phyloP scores from a whole-genome alignment of 257 asterid genomes.

The Datura wrightii region DNA sequence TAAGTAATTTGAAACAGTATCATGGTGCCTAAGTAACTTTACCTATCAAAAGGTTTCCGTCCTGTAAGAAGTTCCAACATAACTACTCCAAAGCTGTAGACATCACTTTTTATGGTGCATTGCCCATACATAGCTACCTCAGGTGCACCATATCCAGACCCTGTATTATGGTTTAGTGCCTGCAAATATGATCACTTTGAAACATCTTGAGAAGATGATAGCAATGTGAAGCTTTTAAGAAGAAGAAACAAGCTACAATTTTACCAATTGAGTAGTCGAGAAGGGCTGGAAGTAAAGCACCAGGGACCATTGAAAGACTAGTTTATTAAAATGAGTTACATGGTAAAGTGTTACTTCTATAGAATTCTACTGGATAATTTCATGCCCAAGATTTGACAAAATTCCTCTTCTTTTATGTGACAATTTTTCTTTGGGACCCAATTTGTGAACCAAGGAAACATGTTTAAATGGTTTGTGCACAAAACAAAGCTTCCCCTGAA shows the following conservation, averaged over 20 bases:
- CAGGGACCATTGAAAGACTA: background rate
- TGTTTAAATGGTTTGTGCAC: background rate
- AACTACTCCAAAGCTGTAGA: conserved; percentile 79
- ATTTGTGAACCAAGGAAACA: background rate
- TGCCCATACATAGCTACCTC: conserved; percentile 89
- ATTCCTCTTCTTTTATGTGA: background rate
- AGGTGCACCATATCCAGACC: conserved; percentile 87
- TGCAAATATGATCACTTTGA: conserved; percentile 37
- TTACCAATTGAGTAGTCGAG: conserved; percentile 15
- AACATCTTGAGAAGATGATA: background rate
- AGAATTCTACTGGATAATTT: background rate
- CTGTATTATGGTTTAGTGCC: conserved; percentile 66
- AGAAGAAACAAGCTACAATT: conserved; percentile 34
- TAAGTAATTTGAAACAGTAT: background rate
- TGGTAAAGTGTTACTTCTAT: conserved; percentile 1
- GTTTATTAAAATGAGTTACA: background rate
- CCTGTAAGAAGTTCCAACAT: conserved; percentile 80
- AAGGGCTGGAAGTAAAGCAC: background rate
- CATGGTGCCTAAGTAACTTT: conserved; percentile 22
- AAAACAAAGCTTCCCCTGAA: conserved; percentile 10
- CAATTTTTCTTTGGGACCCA: background rate
- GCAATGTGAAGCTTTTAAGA: background rate
- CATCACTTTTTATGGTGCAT: conserved; percentile 70
- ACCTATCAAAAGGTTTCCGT: conserved; percentile 74
- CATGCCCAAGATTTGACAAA: background rate